Evolutionary conservation across 2,329 filamentous ascomycete species (phyloP), one percentile per base, ranked within the genome.

Genomic region (Colletotrichum paranaense): DNA sequence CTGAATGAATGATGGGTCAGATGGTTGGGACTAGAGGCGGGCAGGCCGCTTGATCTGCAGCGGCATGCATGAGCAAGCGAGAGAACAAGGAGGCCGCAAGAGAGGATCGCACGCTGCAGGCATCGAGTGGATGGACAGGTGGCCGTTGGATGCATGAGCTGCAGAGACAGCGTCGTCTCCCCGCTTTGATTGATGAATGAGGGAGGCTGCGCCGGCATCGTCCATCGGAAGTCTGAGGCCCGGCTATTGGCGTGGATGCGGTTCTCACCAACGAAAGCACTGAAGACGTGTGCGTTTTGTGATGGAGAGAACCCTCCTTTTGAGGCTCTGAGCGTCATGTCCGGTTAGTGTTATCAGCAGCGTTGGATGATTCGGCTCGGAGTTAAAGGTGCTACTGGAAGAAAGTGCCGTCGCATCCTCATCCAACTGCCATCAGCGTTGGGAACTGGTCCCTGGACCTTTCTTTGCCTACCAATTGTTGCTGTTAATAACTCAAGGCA

Each of bases 31-130:
- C 60, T 60, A 55, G 38, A 68, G 53, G 57, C 67, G 28, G 67
- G 67, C 70, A 73, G 42, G 52, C 56, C 59, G 59, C 66, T 65
- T 64, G 66, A 73, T 65, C 67, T 59, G 62, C 70, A 65, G 55
- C 67, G 59, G 63, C 53, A 73, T 73, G 53, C 60, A 70, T 24
- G 35, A 24, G 57, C 42, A 72, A 42, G 22, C 57, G 38, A 62
- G 58, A 62, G 22, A 30, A 64, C 11, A 22, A 38, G n/a, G 11
- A 26, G 30, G 62, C 30, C 28, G 49, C 62, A 24, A 24, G 8
- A 35, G 62, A 63, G 38, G 52, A 68, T 62, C 28, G 69, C 35
- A 38, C 35, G 19, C 58, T 49, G 57, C 57, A 68, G 58, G 68
- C 59, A 35, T 63, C 62, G 65, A 60, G 30, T 68, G 64, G 57